Conservation (phyloP, 1,284 basidiomycete species). For the Ustanciosporium gigantosporum region DNA sequence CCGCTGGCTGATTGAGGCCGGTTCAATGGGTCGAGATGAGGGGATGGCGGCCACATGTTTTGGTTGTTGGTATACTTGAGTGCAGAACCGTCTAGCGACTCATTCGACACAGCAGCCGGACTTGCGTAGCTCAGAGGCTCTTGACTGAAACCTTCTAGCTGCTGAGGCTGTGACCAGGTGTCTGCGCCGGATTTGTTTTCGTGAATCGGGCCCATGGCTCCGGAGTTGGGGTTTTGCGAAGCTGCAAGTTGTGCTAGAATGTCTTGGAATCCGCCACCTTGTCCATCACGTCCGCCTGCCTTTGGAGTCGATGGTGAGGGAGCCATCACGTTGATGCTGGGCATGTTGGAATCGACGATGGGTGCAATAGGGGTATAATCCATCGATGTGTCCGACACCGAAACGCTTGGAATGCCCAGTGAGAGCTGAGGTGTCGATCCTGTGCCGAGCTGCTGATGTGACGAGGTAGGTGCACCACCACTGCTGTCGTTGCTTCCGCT, state of each 20-base stretch:
- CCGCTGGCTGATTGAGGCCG: conserved; percentile 17
- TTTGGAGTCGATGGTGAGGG: conserved; percentile 35
- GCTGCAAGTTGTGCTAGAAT: conserved; percentile 30
- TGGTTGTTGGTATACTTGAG: not conserved
- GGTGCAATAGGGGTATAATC: conserved; percentile 16
- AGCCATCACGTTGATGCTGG: conserved; percentile 43
- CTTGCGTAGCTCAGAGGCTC: conserved; percentile 23
- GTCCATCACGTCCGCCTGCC: conserved; percentile 9
- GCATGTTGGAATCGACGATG: conserved; percentile 10
- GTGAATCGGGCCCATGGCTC: not conserved
- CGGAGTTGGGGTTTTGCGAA: conserved; percentile 6
- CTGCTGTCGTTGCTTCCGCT: not conserved
- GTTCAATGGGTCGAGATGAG: conserved; percentile 4
- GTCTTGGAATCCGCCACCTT: conserved; percentile 25
- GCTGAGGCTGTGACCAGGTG: conserved; percentile 2
- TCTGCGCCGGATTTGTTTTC: too few species aligned
- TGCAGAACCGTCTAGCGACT: too few species aligned
- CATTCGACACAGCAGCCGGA: too few species aligned
- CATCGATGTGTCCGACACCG: conserved; percentile 32
- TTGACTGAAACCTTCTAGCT: conserved; percentile 6
- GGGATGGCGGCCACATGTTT: not conserved
- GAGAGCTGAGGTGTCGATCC: conserved; percentile 15
- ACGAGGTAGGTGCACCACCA: not conserved
- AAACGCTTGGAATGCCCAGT: conserved; percentile 28
- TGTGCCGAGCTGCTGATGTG: not conserved